Evolutionary conservation across 2,329 filamentous ascomycete genomes (phyloP).

Genomic region (Cyphellophora attinorum): DNA sequence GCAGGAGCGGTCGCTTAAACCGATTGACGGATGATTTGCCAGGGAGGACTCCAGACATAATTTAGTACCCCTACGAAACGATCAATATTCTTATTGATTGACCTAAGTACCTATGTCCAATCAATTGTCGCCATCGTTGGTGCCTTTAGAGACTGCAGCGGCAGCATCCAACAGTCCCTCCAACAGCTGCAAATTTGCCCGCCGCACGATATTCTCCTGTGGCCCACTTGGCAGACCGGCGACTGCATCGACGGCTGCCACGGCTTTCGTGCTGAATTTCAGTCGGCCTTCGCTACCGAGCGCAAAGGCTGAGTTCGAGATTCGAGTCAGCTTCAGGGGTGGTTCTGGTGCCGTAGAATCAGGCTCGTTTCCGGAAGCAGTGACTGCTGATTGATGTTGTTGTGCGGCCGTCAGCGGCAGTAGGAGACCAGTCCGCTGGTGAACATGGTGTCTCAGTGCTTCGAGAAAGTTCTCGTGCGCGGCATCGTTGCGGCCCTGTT

Average conservation of each 20-base stretch:
- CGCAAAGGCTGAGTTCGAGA: slow-evolving; percentile 12
- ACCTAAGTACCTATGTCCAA: too few species aligned
- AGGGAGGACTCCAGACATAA: too few species aligned
- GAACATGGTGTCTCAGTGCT: slow-evolving; percentile 6
- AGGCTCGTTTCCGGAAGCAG: not conserved
- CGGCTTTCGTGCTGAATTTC: slow-evolving; percentile 11
- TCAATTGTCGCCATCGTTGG: too few species aligned
- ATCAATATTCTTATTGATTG: too few species aligned
- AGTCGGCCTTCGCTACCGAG: slow-evolving; percentile 12
- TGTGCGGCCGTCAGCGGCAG: slow-evolving; percentile 5
- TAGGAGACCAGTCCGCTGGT: slow-evolving; percentile 6
- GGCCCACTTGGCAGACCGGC: slow-evolving; percentile 1
- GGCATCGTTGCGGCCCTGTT: not conserved
- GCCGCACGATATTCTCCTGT: slow-evolving; percentile 9
- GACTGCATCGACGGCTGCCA: slow-evolving; percentile 6
- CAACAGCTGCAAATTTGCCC: slow-evolving; percentile 11
- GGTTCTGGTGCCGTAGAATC: slow-evolving; percentile 2
- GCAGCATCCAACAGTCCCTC: too few species aligned
- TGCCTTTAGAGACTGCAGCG: too few species aligned
- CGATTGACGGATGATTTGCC: too few species aligned
- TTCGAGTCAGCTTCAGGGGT: slow-evolving; percentile 13
- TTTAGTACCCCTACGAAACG: too few species aligned
- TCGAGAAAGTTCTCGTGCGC: slow-evolving; percentile 6
- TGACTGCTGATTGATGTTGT: not conserved
- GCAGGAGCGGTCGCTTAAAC: too few species aligned